Conservation (phyloP, 2,329 filamentous ascomycete genomes). For the Nemania bipapillata region DNA sequence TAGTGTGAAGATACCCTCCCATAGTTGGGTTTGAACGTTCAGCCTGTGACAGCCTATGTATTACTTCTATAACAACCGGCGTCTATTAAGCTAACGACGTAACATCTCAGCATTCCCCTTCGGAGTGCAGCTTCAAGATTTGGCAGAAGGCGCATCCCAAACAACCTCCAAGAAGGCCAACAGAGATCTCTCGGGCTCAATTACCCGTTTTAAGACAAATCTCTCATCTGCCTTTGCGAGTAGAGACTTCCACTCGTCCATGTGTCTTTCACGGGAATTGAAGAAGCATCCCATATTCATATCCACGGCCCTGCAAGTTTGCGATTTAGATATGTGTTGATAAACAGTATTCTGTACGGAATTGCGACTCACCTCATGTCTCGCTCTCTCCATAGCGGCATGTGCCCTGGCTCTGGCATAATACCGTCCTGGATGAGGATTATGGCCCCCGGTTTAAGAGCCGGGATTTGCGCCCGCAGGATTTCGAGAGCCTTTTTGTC, state of each 20-base stretch:
- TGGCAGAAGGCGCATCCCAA: conserved; percentile 41
- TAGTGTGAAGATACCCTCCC: no score
- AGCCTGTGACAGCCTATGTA: no score
- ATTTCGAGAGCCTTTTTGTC: conserved; percentile 33
- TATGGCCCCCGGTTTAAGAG: conserved; percentile 48
- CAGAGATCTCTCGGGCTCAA: conserved; percentile 31
- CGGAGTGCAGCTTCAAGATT: no score
- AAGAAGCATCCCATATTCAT: conserved; percentile 39
- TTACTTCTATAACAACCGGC: no score
- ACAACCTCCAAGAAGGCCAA: conserved; percentile 37
- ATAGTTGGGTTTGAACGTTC: no score
- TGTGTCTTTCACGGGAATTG: conserved; percentile 39
- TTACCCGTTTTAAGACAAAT: conserved; percentile 39
- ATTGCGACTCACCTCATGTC: no score
- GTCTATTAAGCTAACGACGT: no score
- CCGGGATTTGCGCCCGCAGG: conserved; percentile 25
- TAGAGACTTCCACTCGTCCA: conserved; percentile 43
- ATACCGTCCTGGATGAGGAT: conserved; percentile 45
- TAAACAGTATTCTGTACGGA: no score
- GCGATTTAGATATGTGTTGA: no score
- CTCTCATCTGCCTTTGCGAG: conserved; percentile 40
- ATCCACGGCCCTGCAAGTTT: conserved; percentile 35
- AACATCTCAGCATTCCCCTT: no score
- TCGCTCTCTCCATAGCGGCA: no score
- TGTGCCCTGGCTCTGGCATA: conserved; percentile 28